Percentiles rank a stretch among this genome's conserved stretches.
Conservation (phyloP, 2,329 filamentous ascomycete species). For the Epichloe sylvatica region DNA sequence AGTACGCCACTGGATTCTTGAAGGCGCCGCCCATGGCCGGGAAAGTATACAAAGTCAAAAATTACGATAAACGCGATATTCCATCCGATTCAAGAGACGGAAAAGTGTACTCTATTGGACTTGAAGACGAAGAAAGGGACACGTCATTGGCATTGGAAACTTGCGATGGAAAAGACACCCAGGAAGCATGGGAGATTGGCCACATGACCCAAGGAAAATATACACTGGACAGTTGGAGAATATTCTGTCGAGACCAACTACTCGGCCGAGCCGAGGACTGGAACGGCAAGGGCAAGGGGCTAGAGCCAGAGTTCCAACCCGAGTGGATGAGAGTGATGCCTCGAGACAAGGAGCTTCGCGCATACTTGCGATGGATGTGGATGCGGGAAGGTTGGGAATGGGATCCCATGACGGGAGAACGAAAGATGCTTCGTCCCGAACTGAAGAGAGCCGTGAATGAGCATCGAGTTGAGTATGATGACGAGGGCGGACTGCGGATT, state of each 20-base stretch:
- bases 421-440: slow-evolving; percentile 35
- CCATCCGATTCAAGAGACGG: slow-evolving; percentile 4
- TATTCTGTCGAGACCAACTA: slow-evolving; percentile 74
- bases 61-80: slow-evolving; percentile 29
- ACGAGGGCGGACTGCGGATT: slow-evolving; percentile 33
- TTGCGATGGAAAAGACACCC: slow-evolving; percentile 5
- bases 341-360: slow-evolving; percentile 75
- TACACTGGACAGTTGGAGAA: slow-evolving; percentile 79
- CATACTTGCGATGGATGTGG: slow-evolving; percentile 85
- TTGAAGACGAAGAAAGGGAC: not conserved
- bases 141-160: not conserved
- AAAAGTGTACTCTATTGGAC: not conserved
- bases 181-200: slow-evolving; percentile 63
- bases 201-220: slow-evolving; percentile 74
- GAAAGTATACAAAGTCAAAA: slow-evolving; percentile 37
- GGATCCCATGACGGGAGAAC: slow-evolving; percentile 58
- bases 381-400: slow-evolving; percentile 72
- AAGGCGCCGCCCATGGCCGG: slow-evolving; percentile 44
- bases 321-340: slow-evolving; percentile 86
- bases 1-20: slow-evolving; percentile 57
- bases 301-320: slow-evolving; percentile 49
- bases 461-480: slow-evolving; percentile 42
- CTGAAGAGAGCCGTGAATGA: slow-evolving; percentile 43
- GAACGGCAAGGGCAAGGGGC: slow-evolving; percentile 38
- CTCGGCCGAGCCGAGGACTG: slow-evolving; percentile 52